Conservation (phyloP, 768 basidiomycete genomes). For the Amanita phalloides region DNA sequence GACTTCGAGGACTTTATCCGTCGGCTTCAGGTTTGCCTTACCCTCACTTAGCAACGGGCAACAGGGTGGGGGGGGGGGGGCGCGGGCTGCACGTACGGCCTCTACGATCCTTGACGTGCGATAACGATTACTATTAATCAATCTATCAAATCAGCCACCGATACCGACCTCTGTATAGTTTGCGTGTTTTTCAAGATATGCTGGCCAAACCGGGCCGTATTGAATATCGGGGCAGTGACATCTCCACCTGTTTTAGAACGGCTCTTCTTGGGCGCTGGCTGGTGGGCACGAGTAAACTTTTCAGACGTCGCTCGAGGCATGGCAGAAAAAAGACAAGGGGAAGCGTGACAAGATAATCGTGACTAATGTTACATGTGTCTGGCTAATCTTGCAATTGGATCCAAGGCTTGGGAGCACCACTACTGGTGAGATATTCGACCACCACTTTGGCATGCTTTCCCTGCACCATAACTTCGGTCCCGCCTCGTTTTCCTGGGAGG, state of each 20-base stretch:
- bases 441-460: slow-evolving; percentile 70
- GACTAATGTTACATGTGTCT: neutral
- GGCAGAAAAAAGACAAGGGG: neutral
- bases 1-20: slow-evolving; percentile 94
- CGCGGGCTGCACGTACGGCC: neutral
- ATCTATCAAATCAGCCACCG: slow-evolving; percentile 8
- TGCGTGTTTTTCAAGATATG: slow-evolving; percentile 94
- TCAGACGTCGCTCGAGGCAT: slow-evolving; percentile 81
- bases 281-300: slow-evolving; percentile 61
- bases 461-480: slow-evolving; percentile 71
- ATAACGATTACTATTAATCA: neutral
- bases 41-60: neutral
- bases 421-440: slow-evolving; percentile 50
- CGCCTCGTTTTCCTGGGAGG: slow-evolving; percentile 39
- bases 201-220: slow-evolving; percentile 92
- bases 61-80: too few species aligned
- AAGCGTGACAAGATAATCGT: neutral
- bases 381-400: slow-evolving; percentile 45
- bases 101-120: slow-evolving; percentile 3
- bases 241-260: slow-evolving; percentile 22
- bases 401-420: slow-evolving; percentile 78
- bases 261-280: slow-evolving; percentile 44
- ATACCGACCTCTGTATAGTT: slow-evolving; percentile 77
- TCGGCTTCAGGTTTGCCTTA: slow-evolving; percentile 84
- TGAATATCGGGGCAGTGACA: slow-evolving; percentile 81